Evolutionary conservation across 768 basidiomycete species (phyloP), one percentile per base, ranked within the genome.

Genomic region (Lyophyllum shimeji): DNA sequence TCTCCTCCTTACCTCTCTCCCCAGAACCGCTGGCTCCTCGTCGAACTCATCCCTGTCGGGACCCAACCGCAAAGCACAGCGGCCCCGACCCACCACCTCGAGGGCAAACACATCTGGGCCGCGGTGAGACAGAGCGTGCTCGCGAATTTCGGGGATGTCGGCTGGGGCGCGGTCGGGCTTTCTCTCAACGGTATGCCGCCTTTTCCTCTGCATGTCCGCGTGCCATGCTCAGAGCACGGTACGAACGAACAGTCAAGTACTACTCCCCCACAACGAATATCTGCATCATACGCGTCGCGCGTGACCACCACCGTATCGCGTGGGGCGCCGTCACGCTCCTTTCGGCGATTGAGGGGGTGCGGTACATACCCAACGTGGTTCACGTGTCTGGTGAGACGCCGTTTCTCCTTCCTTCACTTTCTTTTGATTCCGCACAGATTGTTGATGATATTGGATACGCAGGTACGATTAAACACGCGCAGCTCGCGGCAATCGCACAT

Each of bases 381-480:
- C 91, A 90, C 62, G 74, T 93, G 13, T 91, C 91, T 47, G 92
- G 92, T 91, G 51, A 29, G 81, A 69, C 17, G 29, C 5, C 9
- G 29, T 4, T 37, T 18, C 21, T 43, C 3, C n/a, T 18, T 50
- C 8, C 3, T 37, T 17, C 11, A 3, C 15, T 37, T 17, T 17
- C 34, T 8, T 37, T 13, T n/a, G 21, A 25, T 23, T n/a, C 27
- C 3, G 12, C 29, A 9, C 7, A 20, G 8, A 2, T 8, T 13
- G 34, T 33, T 21, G 25, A 47, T 52, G 11, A n/a, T 29, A 39
- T 5, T 39, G 23, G n/a, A 5, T 20, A 34, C 18, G 27, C 2
- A 94, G 93, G 94, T 0, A 95, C 93, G 0, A 89, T 95, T 54
- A 93, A 89, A 69, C 92, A 95, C 46, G 83, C 83, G 0, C 93